These are phyloP conservation scores for Stemphylium vesicarium DNA, from an alignment of 2,329 filamentous ascomycete species.

Conservation along the genomic window DNA sequence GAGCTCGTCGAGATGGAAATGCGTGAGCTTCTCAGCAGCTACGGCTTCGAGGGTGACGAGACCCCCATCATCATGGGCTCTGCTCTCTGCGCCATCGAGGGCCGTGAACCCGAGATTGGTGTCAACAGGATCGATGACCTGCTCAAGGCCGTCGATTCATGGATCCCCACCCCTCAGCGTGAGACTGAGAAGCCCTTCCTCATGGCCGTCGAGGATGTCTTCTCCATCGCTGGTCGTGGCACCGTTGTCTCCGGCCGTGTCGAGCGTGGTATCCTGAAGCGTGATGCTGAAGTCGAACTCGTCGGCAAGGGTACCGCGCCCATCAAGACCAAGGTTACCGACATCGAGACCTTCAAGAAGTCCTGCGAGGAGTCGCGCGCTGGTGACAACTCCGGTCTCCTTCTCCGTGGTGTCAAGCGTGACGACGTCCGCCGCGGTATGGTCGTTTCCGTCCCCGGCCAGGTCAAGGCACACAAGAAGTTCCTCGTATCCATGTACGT, in stretches of 20 bases:
- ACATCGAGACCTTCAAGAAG: slow-evolving; percentile 99
- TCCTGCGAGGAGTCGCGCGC: slow-evolving; percentile 95
- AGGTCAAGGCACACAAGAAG: slow-evolving; percentile 84
- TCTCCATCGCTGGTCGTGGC: slow-evolving; percentile 76
- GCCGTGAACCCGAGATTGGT: slow-evolving; percentile 86
- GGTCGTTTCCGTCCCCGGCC: slow-evolving; percentile 85
- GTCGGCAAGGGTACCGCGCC: slow-evolving; percentile 81
- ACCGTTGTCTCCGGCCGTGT: slow-evolving; percentile 97
- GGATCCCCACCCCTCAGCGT: slow-evolving; percentile 95
- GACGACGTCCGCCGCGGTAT: slow-evolving; percentile 95
- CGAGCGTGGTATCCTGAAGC: slow-evolving; percentile 93
- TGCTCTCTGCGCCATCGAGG: slow-evolving; percentile 90
- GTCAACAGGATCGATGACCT: slow-evolving; percentile 88
- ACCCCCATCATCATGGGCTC: slow-evolving; percentile 98
- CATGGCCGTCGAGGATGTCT: slow-evolving; percentile 86
- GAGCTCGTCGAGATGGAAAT: slow-evolving; percentile 99
- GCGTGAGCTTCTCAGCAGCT: slow-evolving; percentile 90
- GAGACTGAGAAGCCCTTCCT: slow-evolving; percentile 98
- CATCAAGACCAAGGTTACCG: slow-evolving; percentile 99
- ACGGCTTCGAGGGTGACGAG: slow-evolving; percentile 97
- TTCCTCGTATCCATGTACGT: slow-evolving; percentile 98
- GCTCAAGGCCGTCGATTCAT: slow-evolving; percentile 84
- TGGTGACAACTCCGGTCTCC: slow-evolving; percentile 96
- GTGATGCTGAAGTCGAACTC: slow-evolving; percentile 91
- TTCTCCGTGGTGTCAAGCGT: slow-evolving; percentile 93